Conservation (phyloP, 2,329 filamentous ascomycete species). For the Lasiodiplodia gonubiensis region DNA sequence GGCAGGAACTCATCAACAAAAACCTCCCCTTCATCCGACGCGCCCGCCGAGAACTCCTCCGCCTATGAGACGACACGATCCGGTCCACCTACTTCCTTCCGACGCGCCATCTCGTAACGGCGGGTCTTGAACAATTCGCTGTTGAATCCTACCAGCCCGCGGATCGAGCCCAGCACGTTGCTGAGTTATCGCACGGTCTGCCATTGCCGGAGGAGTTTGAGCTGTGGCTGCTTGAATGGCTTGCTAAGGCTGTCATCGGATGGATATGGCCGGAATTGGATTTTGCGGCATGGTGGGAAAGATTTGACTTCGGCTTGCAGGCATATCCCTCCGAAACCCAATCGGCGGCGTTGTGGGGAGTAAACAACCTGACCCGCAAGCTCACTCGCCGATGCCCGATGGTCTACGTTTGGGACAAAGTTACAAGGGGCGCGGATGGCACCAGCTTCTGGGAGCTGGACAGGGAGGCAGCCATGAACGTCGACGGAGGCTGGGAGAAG, state of each 20-base stretch:
- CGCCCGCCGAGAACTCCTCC: neutral
- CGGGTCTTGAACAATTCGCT: too few species aligned
- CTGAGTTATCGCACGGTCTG: neutral
- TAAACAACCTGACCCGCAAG: too few species aligned
- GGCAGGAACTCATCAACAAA: neutral
- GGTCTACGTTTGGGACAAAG: too few species aligned
- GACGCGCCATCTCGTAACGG: neutral
- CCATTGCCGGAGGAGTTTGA: neutral
- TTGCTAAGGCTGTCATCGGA: neutral
- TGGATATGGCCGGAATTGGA: neutral
- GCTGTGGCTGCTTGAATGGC: neutral
- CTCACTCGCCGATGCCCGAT: too few species aligned
- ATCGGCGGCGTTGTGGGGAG: too few species aligned
- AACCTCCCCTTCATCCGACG: neutral
- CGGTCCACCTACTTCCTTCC: neutral
- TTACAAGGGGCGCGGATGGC: too few species aligned
- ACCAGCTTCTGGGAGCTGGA: too few species aligned
- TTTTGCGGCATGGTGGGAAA: too few species aligned
- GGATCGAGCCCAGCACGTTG: neutral
- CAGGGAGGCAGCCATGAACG: accelerated
- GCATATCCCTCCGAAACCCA: too few species aligned
- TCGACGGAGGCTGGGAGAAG: too few species aligned
- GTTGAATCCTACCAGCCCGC: too few species aligned
- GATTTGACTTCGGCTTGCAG: too few species aligned
- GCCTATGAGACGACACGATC: neutral